Percentiles rank a stretch among this genome's conserved stretches.
phyloP scores from a whole-genome alignment of 768 basidiomycete genomes.

The Aureoboletus auriporus region DNA sequence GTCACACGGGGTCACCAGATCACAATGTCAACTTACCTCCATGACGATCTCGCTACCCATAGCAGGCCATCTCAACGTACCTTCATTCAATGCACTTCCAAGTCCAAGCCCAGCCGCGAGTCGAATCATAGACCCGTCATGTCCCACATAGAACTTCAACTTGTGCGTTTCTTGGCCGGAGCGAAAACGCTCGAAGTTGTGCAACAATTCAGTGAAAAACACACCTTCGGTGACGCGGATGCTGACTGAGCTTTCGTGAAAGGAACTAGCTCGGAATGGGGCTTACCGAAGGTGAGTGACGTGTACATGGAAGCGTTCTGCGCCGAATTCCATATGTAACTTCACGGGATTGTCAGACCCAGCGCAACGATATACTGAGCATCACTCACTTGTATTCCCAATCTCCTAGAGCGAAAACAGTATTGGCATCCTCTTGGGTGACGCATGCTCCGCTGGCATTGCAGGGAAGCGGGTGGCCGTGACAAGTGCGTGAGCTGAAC shows the following conservation, averaged over 20 bases:
- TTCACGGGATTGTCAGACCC: conserved; percentile 11
- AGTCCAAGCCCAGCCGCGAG: conserved; percentile 39
- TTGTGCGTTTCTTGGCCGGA: conserved; percentile 33
- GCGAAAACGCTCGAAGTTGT: conserved; percentile 36
- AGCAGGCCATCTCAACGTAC: conserved; percentile 42
- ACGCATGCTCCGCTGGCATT: conserved; percentile 40
- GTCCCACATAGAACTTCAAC: conserved; percentile 42
- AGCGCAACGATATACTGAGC: not conserved
- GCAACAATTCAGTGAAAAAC: conserved; percentile 41
- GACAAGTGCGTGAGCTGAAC: conserved; percentile 46
- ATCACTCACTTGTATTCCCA: conserved; percentile 53
- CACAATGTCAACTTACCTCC: conserved; percentile 32
- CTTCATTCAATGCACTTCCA: conserved; percentile 23
- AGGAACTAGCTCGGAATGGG: not conserved
- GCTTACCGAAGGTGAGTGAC: conserved; percentile 41
- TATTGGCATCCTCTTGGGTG: conserved; percentile 41
- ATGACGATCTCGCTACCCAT: conserved; percentile 44
- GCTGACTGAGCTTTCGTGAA: not conserved
- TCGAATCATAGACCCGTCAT: conserved; percentile 45
- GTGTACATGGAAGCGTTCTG: conserved; percentile 41
- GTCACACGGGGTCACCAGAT: not conserved
- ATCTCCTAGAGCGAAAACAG: conserved; percentile 52
- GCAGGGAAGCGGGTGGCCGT: conserved; percentile 39
- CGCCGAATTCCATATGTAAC: conserved; percentile 49
- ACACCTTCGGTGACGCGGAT: conserved; percentile 30